Conservation (phyloP, 2,329 filamentous ascomycete species). For the Ceratocystis diversiconidia region DNA sequence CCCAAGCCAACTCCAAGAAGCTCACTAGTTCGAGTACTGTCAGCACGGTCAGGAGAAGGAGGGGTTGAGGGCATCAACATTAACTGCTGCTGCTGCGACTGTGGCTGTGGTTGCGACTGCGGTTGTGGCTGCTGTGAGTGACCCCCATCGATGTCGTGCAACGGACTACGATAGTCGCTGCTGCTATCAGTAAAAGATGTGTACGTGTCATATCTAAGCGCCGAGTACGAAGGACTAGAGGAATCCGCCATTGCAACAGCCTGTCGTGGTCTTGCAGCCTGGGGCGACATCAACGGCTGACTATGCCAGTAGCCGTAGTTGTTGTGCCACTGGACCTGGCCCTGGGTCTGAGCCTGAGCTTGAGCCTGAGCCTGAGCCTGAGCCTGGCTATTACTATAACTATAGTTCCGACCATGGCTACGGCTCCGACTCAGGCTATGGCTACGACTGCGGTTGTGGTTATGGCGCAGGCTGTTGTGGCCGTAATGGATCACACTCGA, state of each 20-base stretch:
- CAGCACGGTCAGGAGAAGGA: background rate
- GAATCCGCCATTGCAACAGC: background rate
- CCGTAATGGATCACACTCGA: slow-evolving; percentile 9
- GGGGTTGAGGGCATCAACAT: background rate
- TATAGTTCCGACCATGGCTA: no score
- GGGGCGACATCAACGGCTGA: background rate
- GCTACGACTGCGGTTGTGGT: no score
- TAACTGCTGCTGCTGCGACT: background rate
- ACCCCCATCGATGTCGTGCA: background rate
- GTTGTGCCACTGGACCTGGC: no score
- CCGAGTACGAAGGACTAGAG: background rate
- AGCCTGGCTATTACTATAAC: no score
- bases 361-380: no score
- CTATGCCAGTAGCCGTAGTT: no score
- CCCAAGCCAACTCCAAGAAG: slow-evolving; percentile 1
- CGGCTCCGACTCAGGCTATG: no score
- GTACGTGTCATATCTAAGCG: background rate
- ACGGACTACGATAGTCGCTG: background rate
- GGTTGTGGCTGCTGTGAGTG: background rate
- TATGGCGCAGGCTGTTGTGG: background rate
- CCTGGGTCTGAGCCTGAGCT: no score
- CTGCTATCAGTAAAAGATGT: background rate
- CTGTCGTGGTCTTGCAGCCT: background rate
- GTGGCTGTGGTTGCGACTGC: background rate
- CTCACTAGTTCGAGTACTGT: background rate